phyloP scores from a whole-genome alignment of 352 stramenopile species.

The Globisporangium perplexum region DNA sequence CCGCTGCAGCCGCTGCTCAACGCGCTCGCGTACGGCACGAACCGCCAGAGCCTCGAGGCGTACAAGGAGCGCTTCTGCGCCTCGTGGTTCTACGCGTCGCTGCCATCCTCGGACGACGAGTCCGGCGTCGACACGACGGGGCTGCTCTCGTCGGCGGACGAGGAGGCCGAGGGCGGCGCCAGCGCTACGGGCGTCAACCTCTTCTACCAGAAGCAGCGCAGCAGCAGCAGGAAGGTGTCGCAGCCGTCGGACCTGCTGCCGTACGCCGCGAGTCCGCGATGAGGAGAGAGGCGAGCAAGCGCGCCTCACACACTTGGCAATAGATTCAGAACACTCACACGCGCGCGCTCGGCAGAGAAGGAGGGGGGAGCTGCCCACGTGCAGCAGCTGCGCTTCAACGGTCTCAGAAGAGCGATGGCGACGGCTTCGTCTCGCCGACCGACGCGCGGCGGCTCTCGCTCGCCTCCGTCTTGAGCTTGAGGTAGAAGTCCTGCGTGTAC shows the following conservation, averaged over 20 bases:
- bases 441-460: conserved; percentile 14
- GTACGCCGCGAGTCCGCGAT: conserved; percentile 9
- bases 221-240: not conserved
- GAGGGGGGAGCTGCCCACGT: not conserved
- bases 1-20: conserved; percentile 67
- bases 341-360: not conserved
- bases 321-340: not conserved
- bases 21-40: conserved; percentile 60
- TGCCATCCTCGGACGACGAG: conserved; percentile 61
- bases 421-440: conserved; percentile 22
- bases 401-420: conserved; percentile 67
- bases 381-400: too few species aligned
- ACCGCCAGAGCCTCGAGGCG: conserved; percentile 62
- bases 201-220: conserved; percentile 7
- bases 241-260: not conserved
- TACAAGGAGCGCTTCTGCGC: conserved; percentile 67
- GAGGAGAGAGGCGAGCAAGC: not conserved
- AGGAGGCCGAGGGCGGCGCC: not conserved
- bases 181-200: conserved; percentile 4
- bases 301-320: not conserved
- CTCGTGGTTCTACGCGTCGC: conserved; percentile 54
- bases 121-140: conserved; percentile 42
- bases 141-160: conserved; percentile 18
- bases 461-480: conserved; percentile 61
- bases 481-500: conserved; percentile 54